A percentile compares a stretch with the other conserved stretches of the same genome.
Conservation (phyloP, 208 protist genomes). For the Trypanosoma conorhini region DNA sequence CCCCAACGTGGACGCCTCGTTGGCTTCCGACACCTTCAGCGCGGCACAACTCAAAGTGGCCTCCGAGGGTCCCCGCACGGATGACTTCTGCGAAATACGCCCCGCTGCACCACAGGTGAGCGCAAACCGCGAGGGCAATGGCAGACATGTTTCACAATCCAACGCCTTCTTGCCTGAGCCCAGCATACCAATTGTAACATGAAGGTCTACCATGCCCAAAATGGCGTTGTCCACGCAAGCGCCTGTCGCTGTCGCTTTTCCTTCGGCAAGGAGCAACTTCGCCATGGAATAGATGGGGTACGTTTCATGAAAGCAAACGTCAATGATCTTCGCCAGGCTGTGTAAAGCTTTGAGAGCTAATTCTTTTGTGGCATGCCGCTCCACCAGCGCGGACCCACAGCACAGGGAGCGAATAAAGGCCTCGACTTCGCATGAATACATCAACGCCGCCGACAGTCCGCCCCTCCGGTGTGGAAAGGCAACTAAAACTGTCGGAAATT, state of each 20-base stretch:
- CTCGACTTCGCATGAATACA: constrained; percentile 43
- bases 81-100: neutral
- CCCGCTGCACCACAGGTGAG: constrained; percentile 4
- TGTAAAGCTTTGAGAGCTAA: constrained; percentile 25
- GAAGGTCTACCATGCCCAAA: constrained; percentile 25
- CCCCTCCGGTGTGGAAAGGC: constrained; percentile 15
- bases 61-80: constrained; percentile 5
- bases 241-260: constrained; percentile 2
- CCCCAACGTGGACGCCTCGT: neutral
- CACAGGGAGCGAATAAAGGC: constrained; percentile 35
- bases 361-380: constrained; percentile 1
- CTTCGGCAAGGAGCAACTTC: constrained; percentile 15
- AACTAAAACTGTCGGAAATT: constrained; percentile 25
- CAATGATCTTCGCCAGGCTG: constrained; percentile 24
- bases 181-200: constrained; percentile 15
- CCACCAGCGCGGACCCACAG: constrained; percentile 30
- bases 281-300: constrained; percentile 28
- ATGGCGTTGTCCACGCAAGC: neutral
- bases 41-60: constrained; percentile 2
- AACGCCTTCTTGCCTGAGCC: constrained; percentile 2
- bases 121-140: constrained; percentile 21
- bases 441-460: constrained; percentile 26
- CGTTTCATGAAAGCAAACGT: constrained; percentile 26
- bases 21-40: neutral
- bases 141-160: constrained; percentile 17